Base-by-base conservation (phyloP, 345 rosid species). In the Psidium guajava region DNA sequence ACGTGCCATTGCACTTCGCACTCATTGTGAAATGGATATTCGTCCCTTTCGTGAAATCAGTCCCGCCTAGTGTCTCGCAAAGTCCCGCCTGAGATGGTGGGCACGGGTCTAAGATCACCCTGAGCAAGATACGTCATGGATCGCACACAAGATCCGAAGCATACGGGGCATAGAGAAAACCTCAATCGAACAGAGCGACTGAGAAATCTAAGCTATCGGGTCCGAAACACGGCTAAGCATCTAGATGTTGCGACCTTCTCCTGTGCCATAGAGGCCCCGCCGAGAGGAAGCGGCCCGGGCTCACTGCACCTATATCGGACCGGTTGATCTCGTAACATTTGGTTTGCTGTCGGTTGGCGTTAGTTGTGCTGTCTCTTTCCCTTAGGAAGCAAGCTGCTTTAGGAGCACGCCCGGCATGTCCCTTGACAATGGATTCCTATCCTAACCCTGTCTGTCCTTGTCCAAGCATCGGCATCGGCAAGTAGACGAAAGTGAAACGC, bases 151-250 rank as follows among this genome's bases (percentile, higher is more conserved):
- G 75, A 16, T 28, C 42, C 0, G 2, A 0, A 8, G 44, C 2
- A 27, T 18, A 14, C 1, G 20, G 25, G 20, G 20, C n/a, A 27
- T 6, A 13, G 16, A n/a, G 6, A 58, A n/a, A 8, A 14, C 74
- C 74, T 61, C 40, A n/a, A n/a, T n/a, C n/a, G n/a, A n/a, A n/a
- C n/a, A n/a, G 0, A 0, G 0, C 1, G 11, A 15, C 5, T 7
- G 0, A 27, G 2, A 28, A 16, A 6, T 61, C 1, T 28, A 8
- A 64, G 32, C 12, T 5, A 32, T 28, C 42, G 20, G 1, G 6
- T 64, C 32, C 12, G 2, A 16, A 28, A 20, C 40, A 28, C 36
- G 5, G 5, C 28, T 61, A 8, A 27, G 7, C 6, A 61, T 18
- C 6, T 15, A 6, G 21, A 14, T 28, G 3, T 7, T 15, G 22